A percentile compares a stretch with the other conserved stretches of the same genome.
Conservation (phyloP, 192 early-diverging fungal species). For the Funneliformis mosseae region DNA sequence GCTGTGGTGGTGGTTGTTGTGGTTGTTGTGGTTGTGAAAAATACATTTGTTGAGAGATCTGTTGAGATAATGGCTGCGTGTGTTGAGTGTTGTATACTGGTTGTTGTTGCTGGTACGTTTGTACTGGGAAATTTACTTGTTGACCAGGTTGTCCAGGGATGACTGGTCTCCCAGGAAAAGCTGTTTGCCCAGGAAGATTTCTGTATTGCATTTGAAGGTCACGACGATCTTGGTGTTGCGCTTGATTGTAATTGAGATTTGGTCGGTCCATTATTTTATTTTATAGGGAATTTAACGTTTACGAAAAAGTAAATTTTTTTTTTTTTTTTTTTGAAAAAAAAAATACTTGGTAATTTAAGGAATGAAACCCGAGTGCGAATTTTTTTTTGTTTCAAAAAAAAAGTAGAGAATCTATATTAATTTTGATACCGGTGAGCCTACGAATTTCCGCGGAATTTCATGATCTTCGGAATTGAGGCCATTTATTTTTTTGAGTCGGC, state of each 20-base stretch:
- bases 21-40: neutral
- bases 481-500: no score
- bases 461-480: no score
- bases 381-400: no score
- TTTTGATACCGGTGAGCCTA: no score
- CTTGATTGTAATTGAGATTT: neutral
- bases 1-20: no score
- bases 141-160: neutral
- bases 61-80: neutral
- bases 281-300: no score
- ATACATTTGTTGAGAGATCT: neutral
- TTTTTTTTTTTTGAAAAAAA: no score
- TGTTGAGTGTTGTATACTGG: neutral
- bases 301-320: no score
- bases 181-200: neutral
- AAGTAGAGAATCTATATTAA: no score
- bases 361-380: no score
- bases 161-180: neutral
- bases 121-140: neutral
- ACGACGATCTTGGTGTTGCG: neutral
- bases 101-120: neutral
- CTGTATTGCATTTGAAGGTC: neutral
- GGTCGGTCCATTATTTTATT: neutral
- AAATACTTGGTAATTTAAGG: no score
- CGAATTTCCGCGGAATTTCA: no score